A percentile compares a stretch with the other conserved stretches of the same genome.
Conservation (phyloP, 2,329 filamentous ascomycete genomes). For the Septoria linicola region DNA sequence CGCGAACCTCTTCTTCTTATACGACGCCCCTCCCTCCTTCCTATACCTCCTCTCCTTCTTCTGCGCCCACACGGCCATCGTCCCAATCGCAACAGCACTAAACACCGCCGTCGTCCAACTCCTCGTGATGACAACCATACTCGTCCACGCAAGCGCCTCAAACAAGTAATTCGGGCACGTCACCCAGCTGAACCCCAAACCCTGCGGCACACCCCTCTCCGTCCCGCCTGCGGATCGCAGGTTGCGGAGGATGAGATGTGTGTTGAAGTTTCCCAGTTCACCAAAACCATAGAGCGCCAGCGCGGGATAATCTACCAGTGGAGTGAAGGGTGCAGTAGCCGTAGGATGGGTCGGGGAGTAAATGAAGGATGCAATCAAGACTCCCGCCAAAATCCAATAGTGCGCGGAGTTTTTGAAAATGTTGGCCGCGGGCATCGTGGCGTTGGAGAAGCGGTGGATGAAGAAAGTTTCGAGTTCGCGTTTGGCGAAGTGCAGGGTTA, state of each 20-base stretch:
- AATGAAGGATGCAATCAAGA: slow-evolving; percentile 79
- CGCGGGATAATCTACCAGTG: slow-evolving; percentile 63
- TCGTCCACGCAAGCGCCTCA: slow-evolving; percentile 82
- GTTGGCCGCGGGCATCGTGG: slow-evolving; percentile 87
- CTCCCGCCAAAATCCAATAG: slow-evolving; percentile 85
- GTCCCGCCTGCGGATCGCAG: slow-evolving; percentile 77
- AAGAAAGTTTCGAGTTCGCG: slow-evolving; percentile 93
- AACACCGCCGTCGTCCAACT: slow-evolving; percentile 78
- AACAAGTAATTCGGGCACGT: slow-evolving; percentile 99
- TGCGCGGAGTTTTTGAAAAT: slow-evolving; percentile 94
- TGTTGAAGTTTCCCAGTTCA: slow-evolving; percentile 75
- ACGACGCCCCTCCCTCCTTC: slow-evolving; percentile 86
- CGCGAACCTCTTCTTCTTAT: slow-evolving; percentile 88
- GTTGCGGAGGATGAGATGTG: slow-evolving; percentile 75
- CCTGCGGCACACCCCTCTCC: slow-evolving; percentile 82
- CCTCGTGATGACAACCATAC: slow-evolving; percentile 74
- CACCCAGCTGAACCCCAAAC: slow-evolving; percentile 79
- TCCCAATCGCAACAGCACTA: slow-evolving; percentile 66
- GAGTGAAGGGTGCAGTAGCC: slow-evolving; percentile 52
- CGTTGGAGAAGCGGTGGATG: slow-evolving; percentile 89
- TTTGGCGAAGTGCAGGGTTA: slow-evolving; percentile 85
- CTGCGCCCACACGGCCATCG: slow-evolving; percentile 85
- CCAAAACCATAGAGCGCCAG: slow-evolving; percentile 72
- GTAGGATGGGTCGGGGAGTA: slow-evolving; percentile 74
- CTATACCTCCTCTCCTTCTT: slow-evolving; percentile 92